Evolutionary conservation across 2,329 filamentous ascomycete species (phyloP).

Genomic region (Emergomyces africanus): DNA sequence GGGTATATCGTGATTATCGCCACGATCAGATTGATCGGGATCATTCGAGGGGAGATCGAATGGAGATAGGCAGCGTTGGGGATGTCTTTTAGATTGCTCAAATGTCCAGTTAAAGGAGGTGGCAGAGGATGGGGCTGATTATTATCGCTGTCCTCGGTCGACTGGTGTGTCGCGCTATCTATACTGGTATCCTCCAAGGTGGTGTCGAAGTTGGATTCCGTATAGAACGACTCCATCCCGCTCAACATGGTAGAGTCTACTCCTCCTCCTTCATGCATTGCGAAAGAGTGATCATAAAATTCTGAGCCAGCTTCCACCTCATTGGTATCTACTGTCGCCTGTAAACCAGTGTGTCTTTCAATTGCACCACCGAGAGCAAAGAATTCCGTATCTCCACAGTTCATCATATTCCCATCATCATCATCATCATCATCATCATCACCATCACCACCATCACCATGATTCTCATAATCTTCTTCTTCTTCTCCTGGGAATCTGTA

Average conservation of each 20-base stretch:
- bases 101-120: constrained; percentile 29
- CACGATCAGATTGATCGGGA: constrained; percentile 70
- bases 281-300: constrained; percentile 70
- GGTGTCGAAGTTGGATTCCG: constrained; percentile 8
- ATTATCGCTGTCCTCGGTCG: constrained; percentile 6
- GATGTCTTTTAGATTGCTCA: constrained; percentile 56
- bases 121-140: background rate
- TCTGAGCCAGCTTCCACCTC: constrained; percentile 38
- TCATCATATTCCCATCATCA: background rate
- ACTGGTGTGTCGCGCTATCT: constrained; percentile 3
- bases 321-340: constrained; percentile 4
- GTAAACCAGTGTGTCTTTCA: constrained; percentile 9
- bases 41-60: constrained; percentile 62
- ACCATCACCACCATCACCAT: too few relatives aligned
- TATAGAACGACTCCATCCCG: constrained; percentile 5
- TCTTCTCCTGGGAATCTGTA: background rate
- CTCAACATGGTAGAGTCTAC: constrained; percentile 1
- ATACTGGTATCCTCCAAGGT: constrained; percentile 5
- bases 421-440: background rate
- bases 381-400: constrained; percentile 8
- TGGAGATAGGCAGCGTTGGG: constrained; percentile 54
- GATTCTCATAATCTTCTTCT: too few relatives aligned
- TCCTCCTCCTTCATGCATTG: constrained; percentile 45
- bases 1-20: constrained; percentile 61
- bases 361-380: constrained; percentile 11